A percentile compares a stretch with the other conserved stretches of the same genome.
Evolutionary conservation across 1,284 basidiomycete genomes (phyloP).

Genomic region (Fomitopsis palustris): DNA sequence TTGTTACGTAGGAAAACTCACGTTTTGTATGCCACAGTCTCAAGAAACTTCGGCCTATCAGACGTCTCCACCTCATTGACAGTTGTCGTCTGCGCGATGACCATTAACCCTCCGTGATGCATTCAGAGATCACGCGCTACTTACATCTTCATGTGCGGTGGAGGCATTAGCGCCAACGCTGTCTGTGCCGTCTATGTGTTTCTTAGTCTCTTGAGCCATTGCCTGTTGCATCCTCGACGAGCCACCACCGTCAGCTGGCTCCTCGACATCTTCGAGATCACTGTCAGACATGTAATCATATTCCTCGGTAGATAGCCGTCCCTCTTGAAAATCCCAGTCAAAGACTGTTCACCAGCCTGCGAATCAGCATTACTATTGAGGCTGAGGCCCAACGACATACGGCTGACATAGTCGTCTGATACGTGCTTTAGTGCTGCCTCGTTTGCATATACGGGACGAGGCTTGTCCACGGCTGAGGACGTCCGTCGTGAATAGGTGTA

Average conservation of each 20-base stretch:
- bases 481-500: not conserved
- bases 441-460: not conserved
- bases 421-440: not conserved
- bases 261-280: not conserved
- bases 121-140: too few relatives aligned
- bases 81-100: too few relatives aligned
- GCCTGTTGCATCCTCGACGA: too few relatives aligned
- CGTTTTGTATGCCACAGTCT: constrained; percentile 51
- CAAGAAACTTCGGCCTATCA: not conserved
- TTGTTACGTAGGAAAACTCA: not conserved
- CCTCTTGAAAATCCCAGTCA: not conserved
- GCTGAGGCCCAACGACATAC: not conserved
- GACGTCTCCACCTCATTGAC: not conserved
- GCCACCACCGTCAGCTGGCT: not conserved
- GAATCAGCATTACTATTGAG: not conserved
- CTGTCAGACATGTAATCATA: not conserved
- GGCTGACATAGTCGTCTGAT: not conserved
- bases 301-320: not conserved
- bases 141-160: too few relatives aligned
- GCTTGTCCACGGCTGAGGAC: not conserved
- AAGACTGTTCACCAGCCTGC: not conserved
- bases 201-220: too few relatives aligned
- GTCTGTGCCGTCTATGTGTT: too few relatives aligned
- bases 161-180: too few relatives aligned
- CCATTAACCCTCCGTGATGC: too few relatives aligned